A percentile compares a stretch with the other conserved stretches of the same genome.
Evolutionary conservation across 352 stramenopile species (phyloP).

Genomic region (Pythium vanterpoolii): DNA sequence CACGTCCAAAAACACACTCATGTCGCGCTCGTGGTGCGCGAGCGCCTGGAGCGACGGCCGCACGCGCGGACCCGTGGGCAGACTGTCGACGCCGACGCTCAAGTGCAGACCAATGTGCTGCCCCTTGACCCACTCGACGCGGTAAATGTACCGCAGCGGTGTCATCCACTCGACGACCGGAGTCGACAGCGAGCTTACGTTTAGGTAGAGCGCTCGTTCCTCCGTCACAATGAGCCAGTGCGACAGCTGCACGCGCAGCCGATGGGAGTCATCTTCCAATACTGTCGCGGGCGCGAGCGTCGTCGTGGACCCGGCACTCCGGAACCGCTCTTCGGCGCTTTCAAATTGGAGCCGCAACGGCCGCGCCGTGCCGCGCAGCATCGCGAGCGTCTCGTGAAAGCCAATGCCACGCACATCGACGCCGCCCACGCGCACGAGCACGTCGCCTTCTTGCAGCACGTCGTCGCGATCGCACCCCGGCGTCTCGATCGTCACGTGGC

Average conservation of each 20-base stretch:
- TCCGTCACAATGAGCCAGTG: constrained; percentile 90
- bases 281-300: constrained; percentile 7
- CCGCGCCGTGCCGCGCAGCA: constrained; percentile 68
- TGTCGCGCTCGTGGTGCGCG: constrained; percentile 76
- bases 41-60: constrained; percentile 67
- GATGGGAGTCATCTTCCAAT: constrained; percentile 24
- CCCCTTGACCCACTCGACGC: constrained; percentile 68
- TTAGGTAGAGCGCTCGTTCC: constrained; percentile 82
- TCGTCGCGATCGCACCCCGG: constrained; percentile 47
- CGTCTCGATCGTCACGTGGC: constrained; percentile 61
- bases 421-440: constrained; percentile 64
- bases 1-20: constrained; percentile 85
- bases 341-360: constrained; percentile 81
- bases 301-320: constrained; percentile 20
- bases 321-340: constrained; percentile 68
- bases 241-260: constrained; percentile 66
- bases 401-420: constrained; percentile 83
- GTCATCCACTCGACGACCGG: constrained; percentile 88
- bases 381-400: constrained; percentile 79
- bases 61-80: constrained; percentile 72
- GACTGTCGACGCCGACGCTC: constrained; percentile 81
- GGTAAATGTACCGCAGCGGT: constrained; percentile 84
- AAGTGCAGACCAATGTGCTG: constrained; percentile 68
- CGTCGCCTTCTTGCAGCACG: constrained; percentile 78
- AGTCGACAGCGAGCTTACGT: constrained; percentile 70